Base-by-base conservation (phyloP, 1,139 yeast genomes). In the Yamadazyma atlantica region DNA sequence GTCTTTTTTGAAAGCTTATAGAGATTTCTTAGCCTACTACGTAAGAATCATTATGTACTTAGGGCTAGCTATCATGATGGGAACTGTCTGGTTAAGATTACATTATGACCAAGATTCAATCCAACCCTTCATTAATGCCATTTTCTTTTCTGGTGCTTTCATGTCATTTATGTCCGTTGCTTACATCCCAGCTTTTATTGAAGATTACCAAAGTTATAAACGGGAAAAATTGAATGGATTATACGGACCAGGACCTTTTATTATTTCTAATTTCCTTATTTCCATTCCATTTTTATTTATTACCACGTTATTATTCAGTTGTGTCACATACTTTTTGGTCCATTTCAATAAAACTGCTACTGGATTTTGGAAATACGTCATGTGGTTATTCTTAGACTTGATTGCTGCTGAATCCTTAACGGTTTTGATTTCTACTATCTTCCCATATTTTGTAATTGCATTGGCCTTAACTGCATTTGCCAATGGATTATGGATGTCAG, bases 91-190 rank as follows among this genome's bases (percentile, higher is more conserved):
- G 70, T 51, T 66, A 25, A 55, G 72, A 32, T 49, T 66, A 8
- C 49, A 53, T 8, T 41, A 49, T 27, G 40, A 42, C 9, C 70
- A 66, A 42, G 49, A 50, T 11, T 54, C 58, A 38, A 64, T 66
- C 35, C 69, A 65, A 44, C 63, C 65, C 8, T 64, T 59, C 40
- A 62, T 57, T 38, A 65, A 62, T 49, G 73, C 73, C 13, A 60
- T 66, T 18, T 66, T 66, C 53, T 66, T 65, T 32, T 62, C 67
- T 3, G 70, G 69, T 10, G 72, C 72, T 1, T 66, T 66, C 48
- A 65, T 66, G 71, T 65, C 70, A 7, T 66, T 66, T 43, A 66
- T 66, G 70, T 55, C 71, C 2, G 72, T 66, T 23, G 73, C 73
- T 3, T 66, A 66, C 42, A 64, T 66, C 37, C 73, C 73, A 3